phyloP scores from a whole-genome alignment of 140 eudicot species.

The Oenanthe javanica region DNA sequence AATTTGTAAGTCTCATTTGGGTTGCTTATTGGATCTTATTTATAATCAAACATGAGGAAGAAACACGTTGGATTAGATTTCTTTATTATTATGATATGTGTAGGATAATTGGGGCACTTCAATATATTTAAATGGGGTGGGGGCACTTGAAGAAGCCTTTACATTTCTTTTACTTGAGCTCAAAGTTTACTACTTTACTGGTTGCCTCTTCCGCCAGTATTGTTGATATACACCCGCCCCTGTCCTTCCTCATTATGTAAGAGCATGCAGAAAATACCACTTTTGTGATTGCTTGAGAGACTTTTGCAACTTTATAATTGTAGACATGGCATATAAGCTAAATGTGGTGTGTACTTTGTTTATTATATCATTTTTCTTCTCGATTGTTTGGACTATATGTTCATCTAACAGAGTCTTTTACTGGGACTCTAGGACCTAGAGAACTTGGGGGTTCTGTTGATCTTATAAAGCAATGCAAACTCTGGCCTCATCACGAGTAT shows the following conservation, averaged over 20 bases:
- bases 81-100: too few species aligned
- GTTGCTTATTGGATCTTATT: too few species aligned
- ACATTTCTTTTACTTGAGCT: too few species aligned
- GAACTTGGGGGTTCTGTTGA: constrained; percentile 83
- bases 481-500: constrained; percentile 70
- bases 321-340: not conserved
- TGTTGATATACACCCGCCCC: too few species aligned
- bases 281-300: not conserved
- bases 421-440: constrained; percentile 43
- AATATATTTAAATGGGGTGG: too few species aligned
- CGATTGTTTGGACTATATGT: not conserved
- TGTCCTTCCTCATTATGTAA: not conserved
- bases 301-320: not conserved
- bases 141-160: too few species aligned
- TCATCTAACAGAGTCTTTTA: not conserved
- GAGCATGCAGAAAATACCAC: not conserved
- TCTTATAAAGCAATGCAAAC: constrained; percentile 65
- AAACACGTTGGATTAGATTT: too few species aligned
- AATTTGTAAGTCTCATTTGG: too few species aligned
- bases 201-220: too few species aligned
- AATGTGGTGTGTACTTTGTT: not conserved
- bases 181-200: too few species aligned
- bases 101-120: too few species aligned
- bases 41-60: too few species aligned
- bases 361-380: not conserved